phyloP scores from a whole-genome alignment of 2,329 filamentous ascomycete species.

The Neofusicoccum kwambonambiense region DNA sequence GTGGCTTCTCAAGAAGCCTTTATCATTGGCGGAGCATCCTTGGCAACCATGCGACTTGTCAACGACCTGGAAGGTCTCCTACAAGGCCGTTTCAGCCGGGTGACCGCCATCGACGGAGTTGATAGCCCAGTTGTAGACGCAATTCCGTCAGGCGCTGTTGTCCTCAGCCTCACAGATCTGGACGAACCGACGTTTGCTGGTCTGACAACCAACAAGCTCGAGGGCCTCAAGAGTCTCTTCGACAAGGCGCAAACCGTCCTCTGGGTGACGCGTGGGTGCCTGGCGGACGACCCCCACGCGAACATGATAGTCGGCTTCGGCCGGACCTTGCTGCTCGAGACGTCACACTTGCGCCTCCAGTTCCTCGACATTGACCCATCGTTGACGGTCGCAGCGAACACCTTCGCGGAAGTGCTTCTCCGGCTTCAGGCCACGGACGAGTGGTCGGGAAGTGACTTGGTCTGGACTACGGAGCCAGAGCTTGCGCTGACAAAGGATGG shows the following conservation, averaged over 20 bases:
- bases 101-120: too few species aligned
- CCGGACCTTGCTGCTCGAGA: conserved; percentile 21
- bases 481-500: too few species aligned
- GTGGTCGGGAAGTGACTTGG: too few species aligned
- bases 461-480: too few species aligned
- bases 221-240: background rate
- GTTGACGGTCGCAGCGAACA: too few species aligned
- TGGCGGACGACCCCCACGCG: background rate
- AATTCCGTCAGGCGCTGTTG: background rate
- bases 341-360: conserved; percentile 21
- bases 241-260: background rate
- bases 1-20: too few species aligned
- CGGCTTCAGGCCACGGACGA: background rate
- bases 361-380: conserved; percentile 23
- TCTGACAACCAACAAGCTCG: background rate
- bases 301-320: conserved; percentile 21
- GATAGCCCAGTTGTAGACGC: too few species aligned
- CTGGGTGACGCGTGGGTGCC: background rate
- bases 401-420: background rate
- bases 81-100: too few species aligned
- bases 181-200: background rate
- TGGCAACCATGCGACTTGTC: background rate
- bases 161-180: background rate
- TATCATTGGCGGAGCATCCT: background rate
- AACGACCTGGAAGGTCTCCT: too few species aligned